These are phyloP conservation scores for Termitomyces sp. DNA, from an alignment of 768 basidiomycete species.

Conservation along the genomic window DNA sequence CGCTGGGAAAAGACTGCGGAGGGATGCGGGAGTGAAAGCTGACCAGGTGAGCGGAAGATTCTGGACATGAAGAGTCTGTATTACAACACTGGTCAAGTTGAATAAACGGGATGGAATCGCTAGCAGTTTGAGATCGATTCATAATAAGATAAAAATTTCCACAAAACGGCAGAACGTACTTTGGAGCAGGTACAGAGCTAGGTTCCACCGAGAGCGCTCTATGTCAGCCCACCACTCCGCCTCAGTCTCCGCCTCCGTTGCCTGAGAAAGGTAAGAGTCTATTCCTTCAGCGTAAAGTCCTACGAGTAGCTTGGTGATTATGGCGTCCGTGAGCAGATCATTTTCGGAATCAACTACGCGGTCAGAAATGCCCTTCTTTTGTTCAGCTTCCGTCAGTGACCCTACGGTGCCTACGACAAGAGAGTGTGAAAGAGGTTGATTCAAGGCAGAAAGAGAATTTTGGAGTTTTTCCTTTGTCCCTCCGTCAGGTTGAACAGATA, in stretches of 20 bases:
- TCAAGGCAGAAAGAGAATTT: constrained; percentile 32
- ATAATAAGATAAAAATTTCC: neutral
- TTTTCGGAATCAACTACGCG: constrained; percentile 25
- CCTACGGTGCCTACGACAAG: constrained; percentile 21
- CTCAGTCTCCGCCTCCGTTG: constrained; percentile 66
- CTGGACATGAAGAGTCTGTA: constrained; percentile 35
- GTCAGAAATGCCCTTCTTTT: constrained; percentile 1
- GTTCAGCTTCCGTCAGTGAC: constrained; percentile 23
- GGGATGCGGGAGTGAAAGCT: constrained; percentile 39
- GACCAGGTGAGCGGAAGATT: constrained; percentile 42
- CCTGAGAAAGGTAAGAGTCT: constrained; percentile 59
- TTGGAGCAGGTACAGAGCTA: constrained; percentile 69
- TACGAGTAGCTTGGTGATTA: constrained; percentile 45
- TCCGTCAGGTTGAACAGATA: neutral
- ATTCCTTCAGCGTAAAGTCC: constrained; percentile 62
- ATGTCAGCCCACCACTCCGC: constrained; percentile 83
- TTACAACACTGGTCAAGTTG: constrained; percentile 31
- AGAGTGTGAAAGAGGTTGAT: constrained; percentile 17
- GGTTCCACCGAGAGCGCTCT: constrained; percentile 50
- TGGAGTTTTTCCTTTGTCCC: constrained; percentile 28
- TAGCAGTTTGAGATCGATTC: constrained; percentile 14
- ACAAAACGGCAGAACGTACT: constrained; percentile 47
- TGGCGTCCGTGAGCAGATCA: constrained; percentile 32
- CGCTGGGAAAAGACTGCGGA: constrained; percentile 46
- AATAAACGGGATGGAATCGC: constrained; percentile 41